A percentile compares a stretch with the other conserved stretches of the same genome.
These are phyloP conservation scores for Nothophytophthora sp. DNA, from an alignment of 352 stramenopile species.

Conservation along the genomic window DNA sequence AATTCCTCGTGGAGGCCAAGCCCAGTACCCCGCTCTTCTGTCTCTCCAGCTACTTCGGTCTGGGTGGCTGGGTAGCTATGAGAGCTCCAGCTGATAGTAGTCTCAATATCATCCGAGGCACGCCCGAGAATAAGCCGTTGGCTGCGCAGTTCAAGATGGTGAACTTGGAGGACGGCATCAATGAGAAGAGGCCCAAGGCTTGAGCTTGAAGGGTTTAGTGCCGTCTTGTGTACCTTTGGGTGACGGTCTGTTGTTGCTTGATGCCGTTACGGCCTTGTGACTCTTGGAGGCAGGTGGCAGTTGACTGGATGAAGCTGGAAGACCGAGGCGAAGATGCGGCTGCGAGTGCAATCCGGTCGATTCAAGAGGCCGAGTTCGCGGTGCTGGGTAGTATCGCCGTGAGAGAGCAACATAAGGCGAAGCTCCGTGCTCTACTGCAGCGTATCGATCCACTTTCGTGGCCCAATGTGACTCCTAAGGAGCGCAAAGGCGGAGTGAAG, in stretches of 20 bases:
- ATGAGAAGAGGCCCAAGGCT: neutral
- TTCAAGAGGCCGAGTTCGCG: constrained; percentile 38
- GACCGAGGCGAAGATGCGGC: neutral
- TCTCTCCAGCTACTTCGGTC: constrained; percentile 70
- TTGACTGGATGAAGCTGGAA: neutral
- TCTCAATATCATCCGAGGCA: constrained; percentile 60
- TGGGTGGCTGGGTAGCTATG: constrained; percentile 60
- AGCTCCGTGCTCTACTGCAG: constrained; percentile 25
- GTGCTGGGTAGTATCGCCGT: constrained; percentile 49
- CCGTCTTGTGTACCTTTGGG: neutral
- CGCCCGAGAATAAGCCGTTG: constrained; percentile 58
- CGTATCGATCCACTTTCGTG: constrained; percentile 9
- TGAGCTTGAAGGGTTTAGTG: neutral
- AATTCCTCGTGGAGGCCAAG: constrained; percentile 66
- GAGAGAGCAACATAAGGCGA: constrained; percentile 50
- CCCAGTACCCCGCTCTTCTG: constrained; percentile 59
- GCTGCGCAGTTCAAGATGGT: constrained; percentile 65
- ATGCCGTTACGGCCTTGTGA: neutral
- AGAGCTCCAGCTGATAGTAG: constrained; percentile 16
- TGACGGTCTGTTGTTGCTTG: neutral
- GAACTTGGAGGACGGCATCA: constrained; percentile 42
- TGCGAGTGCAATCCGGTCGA: constrained; percentile 4
- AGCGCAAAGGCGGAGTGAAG: neutral
- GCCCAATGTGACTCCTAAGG: neutral
- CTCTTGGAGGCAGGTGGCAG: neutral